phyloP scores from a whole-genome alignment of 108 stramenopile species.

The Nitzschia palea region DNA sequence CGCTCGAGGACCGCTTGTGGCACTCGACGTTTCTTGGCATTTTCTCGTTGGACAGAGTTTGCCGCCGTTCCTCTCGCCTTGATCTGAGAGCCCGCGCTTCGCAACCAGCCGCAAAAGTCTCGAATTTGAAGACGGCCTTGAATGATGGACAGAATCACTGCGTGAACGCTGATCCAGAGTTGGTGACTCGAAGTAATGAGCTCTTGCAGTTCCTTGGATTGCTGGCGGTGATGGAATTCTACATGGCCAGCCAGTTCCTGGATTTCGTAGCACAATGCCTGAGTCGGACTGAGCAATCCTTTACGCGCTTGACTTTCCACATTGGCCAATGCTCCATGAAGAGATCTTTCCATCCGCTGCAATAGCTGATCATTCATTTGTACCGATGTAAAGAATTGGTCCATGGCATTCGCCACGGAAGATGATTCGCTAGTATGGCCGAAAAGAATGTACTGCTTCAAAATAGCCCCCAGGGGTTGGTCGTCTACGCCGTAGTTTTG shows the following conservation, averaged over 20 bases:
- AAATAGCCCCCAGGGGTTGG: conserved; percentile 23
- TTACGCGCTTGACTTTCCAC: conserved; percentile 63
- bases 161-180: conserved; percentile 45
- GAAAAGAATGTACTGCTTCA: conserved; percentile 70
- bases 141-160: conserved; percentile 48
- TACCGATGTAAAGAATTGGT: conserved; percentile 80
- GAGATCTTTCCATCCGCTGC: conserved; percentile 49
- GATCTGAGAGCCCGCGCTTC: conserved; percentile 68
- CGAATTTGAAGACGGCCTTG: conserved; percentile 62
- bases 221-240: conserved; percentile 15
- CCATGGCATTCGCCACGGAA: conserved; percentile 70
- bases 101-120: conserved; percentile 71
- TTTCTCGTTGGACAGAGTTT: conserved; percentile 66
- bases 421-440: conserved; percentile 56
- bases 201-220: conserved; percentile 29
- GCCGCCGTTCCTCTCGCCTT: conserved; percentile 76
- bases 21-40: conserved; percentile 73
- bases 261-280: conserved; percentile 57
- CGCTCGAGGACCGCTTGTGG: conserved; percentile 56
- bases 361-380: conserved; percentile 84
- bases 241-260: conserved; percentile 67
- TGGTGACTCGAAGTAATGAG: conserved; percentile 25
- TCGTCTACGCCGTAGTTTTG: conserved; percentile 59
- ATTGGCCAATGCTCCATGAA: conserved; percentile 59
- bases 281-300: conserved; percentile 51